Percentiles rank a stretch among this genome's conserved stretches.
These are phyloP conservation scores for Jatropha podagrica DNA, from an alignment of 441 rosid species.

Conservation along the genomic window DNA sequence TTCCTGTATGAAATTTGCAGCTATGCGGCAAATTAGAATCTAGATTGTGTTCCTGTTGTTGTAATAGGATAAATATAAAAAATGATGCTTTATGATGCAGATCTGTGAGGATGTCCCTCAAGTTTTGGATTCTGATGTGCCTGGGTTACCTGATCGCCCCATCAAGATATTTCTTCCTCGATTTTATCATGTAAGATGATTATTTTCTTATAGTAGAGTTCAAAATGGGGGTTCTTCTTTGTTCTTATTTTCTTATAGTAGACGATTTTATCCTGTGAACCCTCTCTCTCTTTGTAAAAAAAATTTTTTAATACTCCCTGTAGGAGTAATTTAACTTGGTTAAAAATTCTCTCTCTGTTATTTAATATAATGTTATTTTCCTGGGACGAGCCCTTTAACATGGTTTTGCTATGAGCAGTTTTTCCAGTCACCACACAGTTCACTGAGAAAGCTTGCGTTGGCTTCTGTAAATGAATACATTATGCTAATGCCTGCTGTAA, in stretches of 20 bases:
- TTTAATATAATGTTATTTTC: neutral
- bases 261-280: neutral
- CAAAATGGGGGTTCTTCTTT: neutral
- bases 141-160: slow-evolving; percentile 87
- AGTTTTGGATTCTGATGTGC: slow-evolving; percentile 83
- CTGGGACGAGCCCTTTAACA: slow-evolving; percentile 9
- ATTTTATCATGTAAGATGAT: slow-evolving; percentile 64
- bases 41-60: slow-evolving; percentile 5
- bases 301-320: neutral
- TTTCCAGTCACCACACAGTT: slow-evolving; percentile 93
- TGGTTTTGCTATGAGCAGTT: slow-evolving; percentile 54
- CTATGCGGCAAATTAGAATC: neutral
- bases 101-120: slow-evolving; percentile 99
- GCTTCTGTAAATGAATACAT: slow-evolving; percentile 89
- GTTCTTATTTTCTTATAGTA: neutral
- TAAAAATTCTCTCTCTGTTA: neutral
- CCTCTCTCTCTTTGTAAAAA: neutral
- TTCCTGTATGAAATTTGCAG: neutral
- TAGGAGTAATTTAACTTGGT: slow-evolving; percentile 11
- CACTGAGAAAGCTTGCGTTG: slow-evolving; percentile 81
- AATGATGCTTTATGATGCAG: slow-evolving; percentile 35
- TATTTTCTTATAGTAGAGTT: slow-evolving; percentile 9
- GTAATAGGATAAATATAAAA: neutral
- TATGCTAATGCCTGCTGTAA: slow-evolving; percentile 97
- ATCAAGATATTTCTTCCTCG: slow-evolving; percentile 83